phyloP scores from a whole-genome alignment of 2,329 filamentous ascomycete species.

The Pyrenochaeta sp. region DNA sequence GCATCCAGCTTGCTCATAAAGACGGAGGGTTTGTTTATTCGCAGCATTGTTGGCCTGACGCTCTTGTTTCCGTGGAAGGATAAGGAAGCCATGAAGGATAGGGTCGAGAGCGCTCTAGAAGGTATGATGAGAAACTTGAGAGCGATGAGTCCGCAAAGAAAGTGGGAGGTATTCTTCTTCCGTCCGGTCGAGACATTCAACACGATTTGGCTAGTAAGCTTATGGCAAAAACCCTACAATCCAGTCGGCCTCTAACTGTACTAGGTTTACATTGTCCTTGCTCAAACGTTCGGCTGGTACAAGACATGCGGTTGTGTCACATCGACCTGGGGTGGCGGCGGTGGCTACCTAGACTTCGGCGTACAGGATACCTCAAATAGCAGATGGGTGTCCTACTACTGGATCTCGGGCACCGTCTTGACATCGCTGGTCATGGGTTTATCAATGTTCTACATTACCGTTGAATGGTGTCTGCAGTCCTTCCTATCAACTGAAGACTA shows the following conservation, averaged over 20 bases:
- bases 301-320: slow-evolving; percentile 55
- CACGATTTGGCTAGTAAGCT: slow-evolving; percentile 46
- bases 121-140: slow-evolving; percentile 5
- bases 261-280: slow-evolving; percentile 34
- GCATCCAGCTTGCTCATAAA: slow-evolving; percentile 9
- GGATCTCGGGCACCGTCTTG: slow-evolving; percentile 43
- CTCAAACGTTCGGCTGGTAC: slow-evolving; percentile 54
- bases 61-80: slow-evolving; percentile 14
- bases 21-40: slow-evolving; percentile 13
- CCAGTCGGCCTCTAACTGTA: slow-evolving; percentile 17
- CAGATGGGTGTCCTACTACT: slow-evolving; percentile 38
- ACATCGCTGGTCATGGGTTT: slow-evolving; percentile 40
- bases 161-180: slow-evolving; percentile 38
- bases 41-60: slow-evolving; percentile 5
- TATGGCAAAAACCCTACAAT: background rate
- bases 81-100: slow-evolving; percentile 5
- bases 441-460: slow-evolving; percentile 48
- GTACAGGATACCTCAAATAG: slow-evolving; percentile 42
- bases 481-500: slow-evolving; percentile 48
- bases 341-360: slow-evolving; percentile 55
- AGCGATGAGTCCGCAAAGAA: slow-evolving; percentile 25
- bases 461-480: slow-evolving; percentile 51
- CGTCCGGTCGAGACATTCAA: slow-evolving; percentile 49
- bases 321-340: slow-evolving; percentile 46
- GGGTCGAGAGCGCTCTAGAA: slow-evolving; percentile 10